Evolutionary conservation across 768 basidiomycete species (phyloP), one percentile per base, ranked within the genome.

Genomic region (Naganishia friedmannii): DNA sequence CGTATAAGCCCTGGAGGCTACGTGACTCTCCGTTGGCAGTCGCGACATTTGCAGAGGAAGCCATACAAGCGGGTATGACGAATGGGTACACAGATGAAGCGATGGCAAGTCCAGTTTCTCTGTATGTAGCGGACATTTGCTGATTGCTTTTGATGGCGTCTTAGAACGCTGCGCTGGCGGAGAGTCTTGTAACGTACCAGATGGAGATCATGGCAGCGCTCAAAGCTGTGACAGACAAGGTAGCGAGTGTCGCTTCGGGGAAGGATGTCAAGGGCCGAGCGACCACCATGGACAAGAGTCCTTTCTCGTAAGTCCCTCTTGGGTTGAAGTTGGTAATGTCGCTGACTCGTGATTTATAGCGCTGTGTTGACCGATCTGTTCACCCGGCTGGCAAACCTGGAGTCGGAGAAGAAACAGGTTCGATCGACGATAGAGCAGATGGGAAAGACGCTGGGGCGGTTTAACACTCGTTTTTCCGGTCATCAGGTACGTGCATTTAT

Each of bases 181-280:
- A 82, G 54, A 77, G 78, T 4, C 56, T 81, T 3, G 78, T 82
- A 15, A 66, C 57, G 17, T 82, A 82, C 68, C 81, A 82, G 58
- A 75, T 77, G 70, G 72, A 73, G n/a, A 66, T 82, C 9, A 69
- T 79, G 37, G 66, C 68, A 19, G 73, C 77, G 5, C 74, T 82
- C 72, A 66, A 77, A 55, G 65, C 37, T 2, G 69, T 79, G 48
- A 74, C 45, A 17, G 46, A 51, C 9, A 71, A 77, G 53, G 73
- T 78, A 13, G 48, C 48, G 15, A 42, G 58, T 23, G 46, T 65
- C 23, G 26, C 48, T 6, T 29, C 56, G 28, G 69, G 56, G 23
- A 58, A 34, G 8, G 60, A 65, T 32, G 54, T 37, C 63, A 23
- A 57, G 23, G 53, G 31, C 13, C 21, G 34, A 26, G 69, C 31